A percentile compares a stretch with the other conserved stretches of the same genome.
Evolutionary conservation across 139 green algal genomes (phyloP).

Genomic region (Chlorella sp.): DNA sequence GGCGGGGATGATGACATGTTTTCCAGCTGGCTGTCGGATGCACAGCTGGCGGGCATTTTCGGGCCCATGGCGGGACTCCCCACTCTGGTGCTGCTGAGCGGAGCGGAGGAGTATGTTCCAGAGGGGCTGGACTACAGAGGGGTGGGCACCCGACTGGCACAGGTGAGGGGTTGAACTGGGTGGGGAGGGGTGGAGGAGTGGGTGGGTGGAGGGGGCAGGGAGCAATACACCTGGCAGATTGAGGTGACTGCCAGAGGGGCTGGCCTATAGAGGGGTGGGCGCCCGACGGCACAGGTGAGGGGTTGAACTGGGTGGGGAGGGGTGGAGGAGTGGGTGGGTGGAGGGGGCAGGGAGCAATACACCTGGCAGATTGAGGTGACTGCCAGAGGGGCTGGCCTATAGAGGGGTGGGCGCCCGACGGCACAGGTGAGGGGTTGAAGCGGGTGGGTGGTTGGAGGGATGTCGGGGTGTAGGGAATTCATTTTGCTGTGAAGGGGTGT

Average conservation of each 20-base stretch:
- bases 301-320: not conserved
- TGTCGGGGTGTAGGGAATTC: too few species aligned
- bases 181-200: too few species aligned
- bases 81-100: conserved; percentile 58
- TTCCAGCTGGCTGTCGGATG: conserved; percentile 41
- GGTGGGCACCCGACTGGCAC: conserved; percentile 35
- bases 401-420: not conserved
- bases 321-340: not conserved
- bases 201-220: not conserved
- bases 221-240: too few species aligned
- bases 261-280: not conserved
- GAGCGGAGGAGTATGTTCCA: conserved; percentile 65
- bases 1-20: conserved; percentile 82
- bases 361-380: too few species aligned
- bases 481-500: not conserved
- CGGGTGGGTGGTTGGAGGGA: not conserved
- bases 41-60: conserved; percentile 17
- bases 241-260: too few species aligned
- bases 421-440: not conserved
- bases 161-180: not conserved
- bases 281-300: not conserved
- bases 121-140: not conserved
- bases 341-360: not conserved
- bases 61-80: conserved; percentile 39
- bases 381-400: not conserved